A percentile compares a stretch with the other conserved stretches of the same genome.
Conservation (phyloP, 2,329 filamentous ascomycete species). For the Aureobasidium sp. region DNA sequence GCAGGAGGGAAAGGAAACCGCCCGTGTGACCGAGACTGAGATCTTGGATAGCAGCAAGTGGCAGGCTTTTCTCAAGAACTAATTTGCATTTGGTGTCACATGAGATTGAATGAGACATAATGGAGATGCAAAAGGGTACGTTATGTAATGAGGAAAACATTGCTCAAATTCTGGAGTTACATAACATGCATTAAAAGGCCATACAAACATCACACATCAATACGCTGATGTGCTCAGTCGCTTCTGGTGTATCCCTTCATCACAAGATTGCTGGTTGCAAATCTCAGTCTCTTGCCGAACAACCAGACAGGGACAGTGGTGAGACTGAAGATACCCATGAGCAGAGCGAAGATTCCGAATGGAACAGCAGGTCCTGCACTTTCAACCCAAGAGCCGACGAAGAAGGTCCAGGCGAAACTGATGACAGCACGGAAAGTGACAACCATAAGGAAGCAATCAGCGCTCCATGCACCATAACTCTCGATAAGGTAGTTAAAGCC, state of each 20-base stretch:
- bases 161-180: not conserved
- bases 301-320: conserved; percentile 29
- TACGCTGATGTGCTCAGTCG: not conserved
- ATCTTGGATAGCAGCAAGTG: conserved; percentile 1
- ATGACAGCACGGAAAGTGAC: conserved; percentile 42
- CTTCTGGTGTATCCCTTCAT: no score
- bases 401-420: conserved; percentile 47
- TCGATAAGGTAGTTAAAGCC: conserved; percentile 36
- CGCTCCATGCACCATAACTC: conserved; percentile 19
- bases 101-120: not conserved
- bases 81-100: not conserved
- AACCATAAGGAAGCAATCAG: conserved; percentile 47
- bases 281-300: conserved; percentile 33
- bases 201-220: not conserved
- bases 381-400: conserved; percentile 41
- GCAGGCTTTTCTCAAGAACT: not conserved
- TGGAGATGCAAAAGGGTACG: not conserved
- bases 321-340: conserved; percentile 41
- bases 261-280: conserved; percentile 18
- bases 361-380: conserved; percentile 36
- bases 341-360: conserved; percentile 45
- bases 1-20: not conserved
- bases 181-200: not conserved
- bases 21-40: not conserved
- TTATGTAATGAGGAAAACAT: not conserved